These are phyloP conservation scores for Backusella liffmaniae DNA, from an alignment of 192 early-diverging fungal genomes.

Conservation along the genomic window DNA sequence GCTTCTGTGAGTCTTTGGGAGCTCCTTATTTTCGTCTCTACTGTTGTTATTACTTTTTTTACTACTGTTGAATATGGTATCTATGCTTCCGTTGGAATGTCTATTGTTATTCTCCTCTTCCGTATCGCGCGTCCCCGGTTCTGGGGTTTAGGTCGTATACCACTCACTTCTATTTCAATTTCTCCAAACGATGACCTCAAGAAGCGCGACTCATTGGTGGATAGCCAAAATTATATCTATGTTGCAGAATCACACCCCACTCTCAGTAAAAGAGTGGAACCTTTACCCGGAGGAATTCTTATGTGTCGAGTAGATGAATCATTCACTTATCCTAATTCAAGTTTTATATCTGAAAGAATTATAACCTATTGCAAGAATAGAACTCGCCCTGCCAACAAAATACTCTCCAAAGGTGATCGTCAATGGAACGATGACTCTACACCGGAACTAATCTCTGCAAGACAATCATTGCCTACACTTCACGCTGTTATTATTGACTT, in stretches of 20 bases:
- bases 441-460: conserved; percentile 31
- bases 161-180: conserved; percentile 3
- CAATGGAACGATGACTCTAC: conserved; percentile 34
- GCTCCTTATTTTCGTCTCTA: conserved; percentile 51
- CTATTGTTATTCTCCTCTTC: conserved; percentile 72
- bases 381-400: conserved; percentile 13
- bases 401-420: conserved; percentile 25
- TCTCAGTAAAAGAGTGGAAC: conserved; percentile 27
- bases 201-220: neutral
- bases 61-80: conserved; percentile 68
- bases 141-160: conserved; percentile 46
- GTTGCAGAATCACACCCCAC: conserved; percentile 26
- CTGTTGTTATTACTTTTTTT: conserved; percentile 64
- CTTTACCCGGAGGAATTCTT: conserved; percentile 60
- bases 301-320: conserved; percentile 72
- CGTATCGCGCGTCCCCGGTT: conserved; percentile 77
- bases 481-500: conserved; percentile 38
- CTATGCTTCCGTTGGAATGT: conserved; percentile 70
- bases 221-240: conserved; percentile 31
- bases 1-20: conserved; percentile 57
- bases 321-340: conserved; percentile 73
- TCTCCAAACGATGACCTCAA: neutral
- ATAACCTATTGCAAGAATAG: conserved; percentile 33
- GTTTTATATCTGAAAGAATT: conserved; percentile 58
- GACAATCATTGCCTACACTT: conserved; percentile 21